phyloP scores from a whole-genome alignment of 257 asterid genomes.

The Ligustrum vulgare region DNA sequence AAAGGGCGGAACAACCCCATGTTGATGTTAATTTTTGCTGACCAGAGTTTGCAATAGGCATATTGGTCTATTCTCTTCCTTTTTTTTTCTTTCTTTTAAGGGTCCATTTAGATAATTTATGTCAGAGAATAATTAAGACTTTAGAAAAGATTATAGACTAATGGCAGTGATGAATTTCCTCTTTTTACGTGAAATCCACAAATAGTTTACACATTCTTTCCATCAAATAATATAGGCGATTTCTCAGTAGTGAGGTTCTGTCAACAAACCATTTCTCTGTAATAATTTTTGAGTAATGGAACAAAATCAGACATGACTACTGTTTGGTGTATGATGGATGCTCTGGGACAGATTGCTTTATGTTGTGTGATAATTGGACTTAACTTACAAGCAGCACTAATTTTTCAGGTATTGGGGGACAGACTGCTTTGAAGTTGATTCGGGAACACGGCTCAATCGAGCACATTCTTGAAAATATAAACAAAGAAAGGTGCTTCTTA shows the following conservation, averaged over 20 bases:
- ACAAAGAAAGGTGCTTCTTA: conserved; percentile 77
- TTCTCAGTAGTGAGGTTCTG: background rate
- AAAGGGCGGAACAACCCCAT: background rate
- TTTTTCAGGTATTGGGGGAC: conserved; percentile 85
- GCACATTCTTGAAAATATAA: conserved; percentile 78
- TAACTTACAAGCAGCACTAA: background rate
- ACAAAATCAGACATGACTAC: background rate
- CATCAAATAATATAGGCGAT: background rate
- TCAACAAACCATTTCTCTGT: background rate
- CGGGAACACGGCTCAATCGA: conserved; percentile 94
- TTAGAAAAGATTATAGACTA: background rate
- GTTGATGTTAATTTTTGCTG: background rate
- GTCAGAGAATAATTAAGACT: background rate
- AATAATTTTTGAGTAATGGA: background rate
- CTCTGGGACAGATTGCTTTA: background rate
- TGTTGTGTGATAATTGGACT: background rate
- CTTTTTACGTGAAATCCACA: background rate
- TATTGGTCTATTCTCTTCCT: background rate
- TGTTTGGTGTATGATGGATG: background rate
- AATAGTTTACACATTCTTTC: background rate
- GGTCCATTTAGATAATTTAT: background rate
- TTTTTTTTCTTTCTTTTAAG: background rate
- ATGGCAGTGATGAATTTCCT: background rate
- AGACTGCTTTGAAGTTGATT: conserved; percentile 92
- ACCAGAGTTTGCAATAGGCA: background rate